Conservation (phyloP, 768 basidiomycete species). For the Trichaptum fuscoviolaceum region DNA sequence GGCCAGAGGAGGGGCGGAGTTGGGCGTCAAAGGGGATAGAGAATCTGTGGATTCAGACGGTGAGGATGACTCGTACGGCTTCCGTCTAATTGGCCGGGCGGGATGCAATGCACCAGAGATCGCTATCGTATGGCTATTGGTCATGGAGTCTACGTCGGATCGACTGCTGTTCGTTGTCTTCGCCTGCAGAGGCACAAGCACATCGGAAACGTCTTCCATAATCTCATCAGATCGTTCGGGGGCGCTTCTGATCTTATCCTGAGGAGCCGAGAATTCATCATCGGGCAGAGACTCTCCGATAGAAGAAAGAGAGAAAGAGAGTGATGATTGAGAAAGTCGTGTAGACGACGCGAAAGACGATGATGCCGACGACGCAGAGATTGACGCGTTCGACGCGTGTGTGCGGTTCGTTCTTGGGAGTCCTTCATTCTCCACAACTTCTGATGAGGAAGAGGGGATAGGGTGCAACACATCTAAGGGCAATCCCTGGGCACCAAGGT, state of each 20-base stretch:
- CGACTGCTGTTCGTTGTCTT: background rate
- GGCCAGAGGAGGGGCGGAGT: background rate
- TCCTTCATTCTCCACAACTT: background rate
- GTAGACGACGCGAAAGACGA: conserved; percentile 23
- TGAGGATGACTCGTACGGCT: background rate
- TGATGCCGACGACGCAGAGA: conserved; percentile 40
- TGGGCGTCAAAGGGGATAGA: background rate
- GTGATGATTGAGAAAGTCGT: conserved; percentile 1
- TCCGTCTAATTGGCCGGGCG: background rate
- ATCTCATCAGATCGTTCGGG: background rate
- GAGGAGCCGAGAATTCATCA: background rate
- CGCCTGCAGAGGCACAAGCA: background rate
- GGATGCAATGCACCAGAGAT: background rate
- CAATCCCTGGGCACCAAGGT: conserved; percentile 23
- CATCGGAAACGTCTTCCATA: background rate
- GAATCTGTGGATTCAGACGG: background rate
- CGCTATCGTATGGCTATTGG: background rate
- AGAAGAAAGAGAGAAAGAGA: background rate
- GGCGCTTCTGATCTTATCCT: background rate
- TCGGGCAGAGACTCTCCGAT: background rate
- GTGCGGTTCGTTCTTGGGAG: background rate
- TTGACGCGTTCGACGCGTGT: conserved; percentile 17
- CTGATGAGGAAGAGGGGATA: background rate
- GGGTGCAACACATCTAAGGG: background rate
- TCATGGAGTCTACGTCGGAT: background rate